Evolutionary conservation across 2,329 filamentous ascomycete genomes (phyloP), one percentile per base, ranked within the genome.

Genomic region (Aureobasidium namibiae): DNA sequence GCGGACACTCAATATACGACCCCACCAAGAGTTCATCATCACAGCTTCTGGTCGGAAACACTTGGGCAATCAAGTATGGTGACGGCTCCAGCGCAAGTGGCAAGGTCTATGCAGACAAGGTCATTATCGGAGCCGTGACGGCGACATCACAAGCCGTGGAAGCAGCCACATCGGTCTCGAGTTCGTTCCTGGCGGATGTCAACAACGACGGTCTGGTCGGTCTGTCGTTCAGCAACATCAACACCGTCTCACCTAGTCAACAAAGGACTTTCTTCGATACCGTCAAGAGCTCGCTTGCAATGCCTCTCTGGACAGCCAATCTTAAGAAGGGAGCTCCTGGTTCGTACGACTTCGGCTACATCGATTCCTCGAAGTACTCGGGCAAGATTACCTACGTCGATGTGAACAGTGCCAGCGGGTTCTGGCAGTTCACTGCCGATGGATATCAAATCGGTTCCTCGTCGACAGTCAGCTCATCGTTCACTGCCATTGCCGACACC

Each of bases 401-500:
- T 5, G 78, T 86, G 36, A 77, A 86, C 67, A 78, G 67, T 59
- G 75, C 76, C 23, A 77, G 87, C 61, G 82, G 83, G 4, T 87
- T 81, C 75, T 89, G 86, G 86, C 72, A 79, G 60, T 81, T 88
- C 69, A 78, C 74, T 21, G 74, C 81, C 11, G 74, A 75, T 24
- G 82, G 80, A 21, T 86, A 84, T 72, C 74, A 74, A 39, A 67
- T 86, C 56, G 84, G 82, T 56, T 69, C 69, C 61, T 68, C 68
- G 48, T 63, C 64, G 56, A 64, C 73, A 70, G 73, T 75, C 59
- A 66, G 70, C 38, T 58, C 69, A 48, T 67, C 72, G 62, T 78
- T 83, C 69, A 64, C 69, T 42, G 80, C 78, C 64, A 88, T 89
- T 69, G 82, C 83, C 66, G 86, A 89, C 73, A 89, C 86, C 2